Evolutionary conservation across 2,329 filamentous ascomycete species (phyloP).

Genomic region (Laburnicola sp.): DNA sequence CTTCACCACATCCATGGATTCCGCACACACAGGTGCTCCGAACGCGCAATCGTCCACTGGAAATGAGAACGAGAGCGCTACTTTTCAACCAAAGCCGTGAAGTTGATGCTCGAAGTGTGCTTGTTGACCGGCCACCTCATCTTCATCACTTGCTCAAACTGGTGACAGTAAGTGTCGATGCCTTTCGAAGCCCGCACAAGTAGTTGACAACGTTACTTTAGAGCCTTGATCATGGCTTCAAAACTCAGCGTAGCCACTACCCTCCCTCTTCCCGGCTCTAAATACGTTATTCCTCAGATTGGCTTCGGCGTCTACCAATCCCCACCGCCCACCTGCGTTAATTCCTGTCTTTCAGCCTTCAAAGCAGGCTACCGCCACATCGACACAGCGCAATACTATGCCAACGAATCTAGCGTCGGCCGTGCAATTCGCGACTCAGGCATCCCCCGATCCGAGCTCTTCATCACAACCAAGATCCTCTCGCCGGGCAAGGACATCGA

Average conservation of each 20-base stretch:
- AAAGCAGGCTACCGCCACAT: constrained; percentile 64
- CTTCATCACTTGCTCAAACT: no score
- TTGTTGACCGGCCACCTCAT: no score
- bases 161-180: no score
- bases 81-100: no score
- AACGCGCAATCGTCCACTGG: no score
- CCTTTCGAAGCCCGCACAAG: no score
- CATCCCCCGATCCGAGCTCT: constrained; percentile 62
- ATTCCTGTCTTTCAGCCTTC: constrained; percentile 63
- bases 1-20: no score
- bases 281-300: constrained; percentile 63
- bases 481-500: constrained; percentile 58
- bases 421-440: constrained; percentile 62
- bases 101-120: no score
- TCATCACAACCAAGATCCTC: constrained; percentile 72
- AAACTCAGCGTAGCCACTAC: constrained; percentile 53
- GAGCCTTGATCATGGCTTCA: constrained; percentile 6
- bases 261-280: constrained; percentile 55
- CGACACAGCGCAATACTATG: constrained; percentile 71
- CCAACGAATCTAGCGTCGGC: constrained; percentile 69
- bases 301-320: constrained; percentile 74
- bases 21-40: no score
- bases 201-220: constrained; percentile 13
- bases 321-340: constrained; percentile 56
- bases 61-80: no score